Base-by-base conservation (phyloP, 495 filamentous ascomycete genomes). In the Aspergillus baeticus region DNA sequence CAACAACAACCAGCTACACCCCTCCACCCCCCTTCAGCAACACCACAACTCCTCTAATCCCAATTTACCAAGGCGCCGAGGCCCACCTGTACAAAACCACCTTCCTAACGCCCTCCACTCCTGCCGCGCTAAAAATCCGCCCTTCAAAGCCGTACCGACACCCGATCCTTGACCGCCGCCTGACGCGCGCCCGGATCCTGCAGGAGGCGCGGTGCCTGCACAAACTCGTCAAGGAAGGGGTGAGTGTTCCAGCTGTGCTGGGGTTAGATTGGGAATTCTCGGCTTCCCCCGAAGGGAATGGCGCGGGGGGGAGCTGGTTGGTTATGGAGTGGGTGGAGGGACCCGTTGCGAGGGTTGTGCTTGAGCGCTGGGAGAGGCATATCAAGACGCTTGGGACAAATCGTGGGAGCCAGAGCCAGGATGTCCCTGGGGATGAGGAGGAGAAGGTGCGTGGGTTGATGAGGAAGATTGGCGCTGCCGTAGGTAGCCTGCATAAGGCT, bases 141-240 rank as follows among this genome's bases (percentile, higher is more conserved):
- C 94, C 95, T 5, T 79, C 87, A 22, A 98, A 98, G 72, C 82
- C 88, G 21, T 98, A 95, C 79, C 87, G 94, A 0, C 95, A 98
- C 69, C 91, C 93, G 17, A 83, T 78, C 39, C 92, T 98, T 70
- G 94, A 98, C 69, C 82, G 82, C 13, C 87, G 92, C 2, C 78
- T 98, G 3, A 97, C 92, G 11, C 87, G 89, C 46, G 86, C 90
- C 64, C 87, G 94, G 10, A 84, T 96, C 48, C 78, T 93, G 10
- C 84, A 89, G 54, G 94, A 98, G 71, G 91, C 95, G 43, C 83
- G 94, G 34, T 88, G 93, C 49, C 77, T 96, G 21, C 84, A 84
- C 15, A 86, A 87, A 61, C 87, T 89, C 54, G 71, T 84, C 11
- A 77, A 85, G 13, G 90, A 94, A 56, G 91, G 90, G 15, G 85